Base-by-base conservation (phyloP, 352 stramenopile genomes). In the Phytopythium chamaehyphon region DNA sequence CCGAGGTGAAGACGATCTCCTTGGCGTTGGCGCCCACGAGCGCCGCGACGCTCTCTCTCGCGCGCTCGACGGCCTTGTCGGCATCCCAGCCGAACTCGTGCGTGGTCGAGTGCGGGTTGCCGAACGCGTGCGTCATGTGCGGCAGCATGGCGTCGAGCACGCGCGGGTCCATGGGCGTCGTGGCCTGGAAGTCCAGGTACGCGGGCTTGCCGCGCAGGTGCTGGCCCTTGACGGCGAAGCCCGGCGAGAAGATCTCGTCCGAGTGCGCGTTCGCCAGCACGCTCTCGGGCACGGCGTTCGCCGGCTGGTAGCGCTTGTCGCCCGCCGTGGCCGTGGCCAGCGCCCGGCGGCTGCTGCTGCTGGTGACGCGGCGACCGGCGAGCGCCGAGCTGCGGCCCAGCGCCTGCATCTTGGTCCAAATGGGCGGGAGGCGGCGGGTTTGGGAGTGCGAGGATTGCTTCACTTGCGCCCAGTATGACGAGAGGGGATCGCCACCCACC, bases 1-100 rank as follows among this genome's bases (percentile, higher is more conserved):
- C 97, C 14, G 93, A 99, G 16, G 97, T 99, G 62, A 99, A 99
- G 50, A 99, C 95, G 53, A 99, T 97, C 70, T 99, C 97, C 67
- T 99, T 99, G 12, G 94, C 64, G 57, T 92, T 86, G 28, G 96
- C 97, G 39, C 89, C 81, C 51, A 99, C 97, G 21, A 99, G 80
- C 28, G 56, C 64, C 6, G 96, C 97, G 8, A 99, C 83, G 63
- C 83, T 82, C 49, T 69, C 73, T 12, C 83, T 79, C 0, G 82
- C 83, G 18, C 79, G 77, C 72, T 99, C 97, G 15, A 99, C 95
- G 21, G 93, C 96, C 37, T 81, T 81, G 78, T 99, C 96, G 23
- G 96, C 86, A 56, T 99, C 96, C 97, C 97, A 99, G 19, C 97
- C 97, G 69, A 98, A 99, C 45, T 88, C 71, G 83, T 99, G 97